Base-by-base conservation (phyloP, 2,329 filamentous ascomycete genomes). In the Zasmidium angulare region DNA sequence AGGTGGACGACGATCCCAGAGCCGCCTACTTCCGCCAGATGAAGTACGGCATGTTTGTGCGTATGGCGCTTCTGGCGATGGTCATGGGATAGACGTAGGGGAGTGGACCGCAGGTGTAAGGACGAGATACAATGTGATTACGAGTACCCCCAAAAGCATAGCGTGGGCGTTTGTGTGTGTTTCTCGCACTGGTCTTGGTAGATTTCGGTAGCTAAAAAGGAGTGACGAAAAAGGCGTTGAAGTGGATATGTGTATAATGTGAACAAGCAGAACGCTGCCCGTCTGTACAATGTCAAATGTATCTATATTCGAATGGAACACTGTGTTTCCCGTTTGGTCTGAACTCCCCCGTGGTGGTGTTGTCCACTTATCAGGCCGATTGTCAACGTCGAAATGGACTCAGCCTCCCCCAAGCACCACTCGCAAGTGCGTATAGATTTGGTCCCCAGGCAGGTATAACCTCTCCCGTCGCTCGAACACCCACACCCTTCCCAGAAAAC, bases 11-110 rank as follows among this genome's bases (percentile, higher is more conserved):
- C 79, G 95, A 99, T 79, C 91, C 96, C 75, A 82, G 95, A 69
- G 95, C 95, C 60, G 93, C 95, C 57, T 99, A 99, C 81, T 99
- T 99, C 80, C 87, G 95, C 89, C 95, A 99, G 89, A 97, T 97
- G 93, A 87, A 89, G 79, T 97, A 98, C 79, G 95, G 95, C 69
- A 85, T 99, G 70, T 98, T 97, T 83, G 96, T 90, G 77, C 89
- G 95, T 75, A 99, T 99, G 95, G 95, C 95, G 69, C 79, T 99
- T 79, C 83, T 99, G 76, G 95, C 95, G 67, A 82, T 98, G 76
- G 91, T 98, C 76, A 89, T 99, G 89, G 87, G 36, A 43, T 43
- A 43, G 50, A 51, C 14, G 36, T 20, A 47, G 23, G 12, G 22
- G 31, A 22, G n/a, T n/a, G n/a, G n/a, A n/a, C n/a, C n/a, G n/a